phyloP scores from a whole-genome alignment of 495 filamentous ascomycete genomes.

The Astrothelium macrocarpum region DNA sequence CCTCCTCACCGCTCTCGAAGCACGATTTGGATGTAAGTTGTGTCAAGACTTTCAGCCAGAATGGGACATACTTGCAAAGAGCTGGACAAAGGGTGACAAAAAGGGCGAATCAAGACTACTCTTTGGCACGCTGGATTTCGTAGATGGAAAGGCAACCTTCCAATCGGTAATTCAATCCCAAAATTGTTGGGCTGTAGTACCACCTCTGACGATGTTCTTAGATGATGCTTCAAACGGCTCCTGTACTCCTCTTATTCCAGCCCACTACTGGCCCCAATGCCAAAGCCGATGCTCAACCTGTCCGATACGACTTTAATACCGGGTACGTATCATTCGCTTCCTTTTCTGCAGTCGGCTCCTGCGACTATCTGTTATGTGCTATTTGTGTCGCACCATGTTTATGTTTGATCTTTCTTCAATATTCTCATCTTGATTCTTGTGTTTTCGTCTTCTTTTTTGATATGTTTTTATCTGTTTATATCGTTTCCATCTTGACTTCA shows the following conservation, averaged over 20 bases:
- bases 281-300: constrained; percentile 54
- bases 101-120: constrained; percentile 59
- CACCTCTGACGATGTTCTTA: constrained; percentile 31
- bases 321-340: constrained; percentile 46
- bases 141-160: constrained; percentile 74
- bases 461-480: no score
- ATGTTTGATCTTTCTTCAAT: no score
- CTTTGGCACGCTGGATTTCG: constrained; percentile 83
- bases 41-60: constrained; percentile 90
- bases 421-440: no score
- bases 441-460: no score
- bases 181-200: neutral
- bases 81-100: constrained; percentile 78
- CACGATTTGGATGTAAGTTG: constrained; percentile 74
- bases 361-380: no score
- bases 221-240: constrained; percentile 92
- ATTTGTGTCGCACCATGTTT: no score
- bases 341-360: no score
- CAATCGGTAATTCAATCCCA: constrained; percentile 55
- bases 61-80: constrained; percentile 79
- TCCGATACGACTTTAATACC: constrained; percentile 73
- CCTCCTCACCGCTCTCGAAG: constrained; percentile 77
- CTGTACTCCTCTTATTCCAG: constrained; percentile 78
- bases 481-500: no score
- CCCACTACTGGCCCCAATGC: constrained; percentile 81